Evolutionary conservation across 768 basidiomycete species (phyloP).

Genomic region (Cystofilobasidium capitatum): DNA sequence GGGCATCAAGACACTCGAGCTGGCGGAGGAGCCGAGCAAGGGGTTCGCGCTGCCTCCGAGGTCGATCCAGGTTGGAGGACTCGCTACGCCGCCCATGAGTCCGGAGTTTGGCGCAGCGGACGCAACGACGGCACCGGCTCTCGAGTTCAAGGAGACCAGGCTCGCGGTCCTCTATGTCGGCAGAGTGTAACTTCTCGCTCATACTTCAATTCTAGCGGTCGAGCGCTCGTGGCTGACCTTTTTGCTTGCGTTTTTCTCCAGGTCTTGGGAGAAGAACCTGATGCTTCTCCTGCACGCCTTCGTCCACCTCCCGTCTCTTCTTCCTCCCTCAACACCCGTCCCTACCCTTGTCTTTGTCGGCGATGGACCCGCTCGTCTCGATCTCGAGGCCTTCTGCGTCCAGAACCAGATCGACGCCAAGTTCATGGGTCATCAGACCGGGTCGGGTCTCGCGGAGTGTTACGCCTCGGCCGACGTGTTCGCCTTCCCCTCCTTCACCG

Average conservation of each 20-base stretch:
- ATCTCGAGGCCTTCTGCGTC: constrained; percentile 37
- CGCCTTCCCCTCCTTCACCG: constrained; percentile 42
- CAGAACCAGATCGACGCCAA: constrained; percentile 37
- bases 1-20: constrained; percentile 29
- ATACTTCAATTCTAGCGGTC: not conserved
- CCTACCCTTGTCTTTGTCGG: constrained; percentile 43
- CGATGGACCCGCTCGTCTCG: constrained; percentile 41
- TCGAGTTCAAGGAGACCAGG: constrained; percentile 4
- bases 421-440: constrained; percentile 42
- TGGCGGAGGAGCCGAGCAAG: not conserved
- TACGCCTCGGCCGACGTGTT: constrained; percentile 46
- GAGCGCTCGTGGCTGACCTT: not conserved
- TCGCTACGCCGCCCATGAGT: constrained; percentile 13
- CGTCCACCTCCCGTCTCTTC: constrained; percentile 31
- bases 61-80: not conserved
- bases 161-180: constrained; percentile 41
- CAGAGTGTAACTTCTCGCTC: constrained; percentile 34
- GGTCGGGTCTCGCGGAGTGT: constrained; percentile 40
- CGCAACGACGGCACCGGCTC: not conserved
- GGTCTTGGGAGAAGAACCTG: constrained; percentile 46
- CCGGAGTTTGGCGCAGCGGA: constrained; percentile 7
- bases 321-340: constrained; percentile 27
- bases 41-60: not conserved
- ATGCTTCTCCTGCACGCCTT: constrained; percentile 42
- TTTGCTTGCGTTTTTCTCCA: not conserved